Evolutionary conservation across 1,284 basidiomycete species (phyloP).

Genomic region (Pholiota adiposa): DNA sequence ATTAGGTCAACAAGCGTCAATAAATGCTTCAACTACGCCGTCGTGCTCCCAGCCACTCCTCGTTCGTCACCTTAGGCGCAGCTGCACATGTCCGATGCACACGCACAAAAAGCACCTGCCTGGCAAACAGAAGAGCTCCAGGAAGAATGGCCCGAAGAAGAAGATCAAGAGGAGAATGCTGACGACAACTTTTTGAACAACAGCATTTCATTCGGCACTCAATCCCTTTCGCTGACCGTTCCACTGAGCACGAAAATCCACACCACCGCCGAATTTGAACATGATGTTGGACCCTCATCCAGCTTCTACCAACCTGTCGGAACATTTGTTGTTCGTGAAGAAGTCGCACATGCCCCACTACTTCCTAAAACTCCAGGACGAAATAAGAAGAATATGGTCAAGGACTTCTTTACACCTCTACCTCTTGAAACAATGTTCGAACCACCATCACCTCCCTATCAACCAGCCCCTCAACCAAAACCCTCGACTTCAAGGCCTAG

Average conservation of each 20-base stretch:
- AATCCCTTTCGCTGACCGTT: conserved; percentile 65
- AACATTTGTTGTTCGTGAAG: conserved; percentile 83
- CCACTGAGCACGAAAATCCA: conserved; percentile 60
- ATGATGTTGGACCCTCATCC: conserved; percentile 31
- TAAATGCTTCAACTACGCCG: conserved; percentile 4
- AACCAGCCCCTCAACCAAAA: conserved; percentile 16
- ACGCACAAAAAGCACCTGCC: conserved; percentile 44
- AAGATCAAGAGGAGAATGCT: conserved; percentile 32
- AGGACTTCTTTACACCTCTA: conserved; percentile 85
- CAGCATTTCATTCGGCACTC: conserved; percentile 45
- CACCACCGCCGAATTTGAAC: conserved; percentile 39
- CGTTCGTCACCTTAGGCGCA: background rate
- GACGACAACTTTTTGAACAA: conserved; percentile 44
- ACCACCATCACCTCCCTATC: conserved; percentile 75
- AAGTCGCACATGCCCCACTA: conserved; percentile 57
- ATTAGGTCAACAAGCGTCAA: conserved; percentile 12
- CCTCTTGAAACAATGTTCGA: conserved; percentile 90
- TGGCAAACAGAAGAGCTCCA: conserved; percentile 82
- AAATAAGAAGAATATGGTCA: conserved; percentile 64
- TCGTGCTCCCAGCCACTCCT: background rate
- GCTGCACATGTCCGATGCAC: conserved; percentile 29
- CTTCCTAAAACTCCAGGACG: conserved; percentile 67
- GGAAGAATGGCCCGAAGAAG: conserved; percentile 78
- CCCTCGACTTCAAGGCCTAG: conserved; percentile 12
- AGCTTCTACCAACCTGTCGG: conserved; percentile 47